These are phyloP conservation scores for Hypomyces perniciosus DNA, from an alignment of 2,329 filamentous ascomycete genomes.

Conservation along the genomic window DNA sequence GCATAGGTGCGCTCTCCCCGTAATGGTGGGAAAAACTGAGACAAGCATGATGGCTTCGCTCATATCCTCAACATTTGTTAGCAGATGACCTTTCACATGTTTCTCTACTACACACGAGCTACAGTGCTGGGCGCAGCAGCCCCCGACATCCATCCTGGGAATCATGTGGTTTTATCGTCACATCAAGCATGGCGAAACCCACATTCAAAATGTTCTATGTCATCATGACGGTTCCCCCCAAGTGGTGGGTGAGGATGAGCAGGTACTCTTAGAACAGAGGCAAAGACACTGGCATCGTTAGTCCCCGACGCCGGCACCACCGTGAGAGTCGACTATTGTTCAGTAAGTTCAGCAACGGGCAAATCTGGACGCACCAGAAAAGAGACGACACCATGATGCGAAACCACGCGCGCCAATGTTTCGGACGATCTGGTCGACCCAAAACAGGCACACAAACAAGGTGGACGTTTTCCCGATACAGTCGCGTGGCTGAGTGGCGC, in stretches of 20 bases:
- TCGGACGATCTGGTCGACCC: not conserved
- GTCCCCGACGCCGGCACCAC: too few relatives aligned
- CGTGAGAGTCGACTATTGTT: not conserved
- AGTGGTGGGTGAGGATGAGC: not conserved
- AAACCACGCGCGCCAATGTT: not conserved
- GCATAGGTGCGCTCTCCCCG: slow-evolving; percentile 11
- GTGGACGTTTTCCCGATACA: not conserved
- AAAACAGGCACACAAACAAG: not conserved
- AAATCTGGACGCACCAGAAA: not conserved
- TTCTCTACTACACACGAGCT: slow-evolving; percentile 1
- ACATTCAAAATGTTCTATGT: not conserved
- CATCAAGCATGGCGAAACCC: not conserved
- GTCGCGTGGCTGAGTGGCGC: not conserved
- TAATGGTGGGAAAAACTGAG: slow-evolving; percentile 18
- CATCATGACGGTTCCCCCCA: slow-evolving; percentile 7
- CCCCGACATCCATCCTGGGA: slow-evolving; percentile 7
- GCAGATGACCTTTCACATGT: slow-evolving; percentile 6
- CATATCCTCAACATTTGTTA: slow-evolving; percentile 13
- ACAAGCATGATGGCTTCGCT: slow-evolving; percentile 20
- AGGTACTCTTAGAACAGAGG: slow-evolving; percentile 1
- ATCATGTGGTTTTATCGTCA: slow-evolving; percentile 13
- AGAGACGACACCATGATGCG: not conserved
- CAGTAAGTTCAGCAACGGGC: too few relatives aligned
- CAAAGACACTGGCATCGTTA: not conserved
- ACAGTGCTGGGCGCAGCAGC: slow-evolving; percentile 14